Evolutionary conservation across 2,329 filamentous ascomycete genomes (phyloP).

Genomic region (Colletotrichum truncatum): DNA sequence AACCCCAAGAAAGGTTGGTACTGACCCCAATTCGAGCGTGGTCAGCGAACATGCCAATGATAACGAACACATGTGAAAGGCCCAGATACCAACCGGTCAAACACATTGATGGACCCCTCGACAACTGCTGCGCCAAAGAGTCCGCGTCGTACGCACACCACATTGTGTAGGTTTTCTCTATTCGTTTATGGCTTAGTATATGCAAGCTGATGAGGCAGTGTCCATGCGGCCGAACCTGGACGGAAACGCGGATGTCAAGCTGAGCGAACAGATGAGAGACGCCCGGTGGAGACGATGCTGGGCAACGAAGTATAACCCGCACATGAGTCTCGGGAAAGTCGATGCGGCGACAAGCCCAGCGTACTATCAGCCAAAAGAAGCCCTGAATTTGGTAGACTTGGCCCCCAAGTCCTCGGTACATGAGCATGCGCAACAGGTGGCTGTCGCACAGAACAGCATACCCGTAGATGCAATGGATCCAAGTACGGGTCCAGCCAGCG

Average conservation of each 20-base stretch:
- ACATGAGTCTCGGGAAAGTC: constrained; percentile 1
- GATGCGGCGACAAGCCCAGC: not conserved
- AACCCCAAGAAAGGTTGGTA: constrained; percentile 8
- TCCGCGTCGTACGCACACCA: constrained; percentile 4
- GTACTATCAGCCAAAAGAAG: not conserved
- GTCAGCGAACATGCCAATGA: no score
- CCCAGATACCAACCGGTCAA: not conserved
- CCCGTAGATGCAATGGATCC: not conserved
- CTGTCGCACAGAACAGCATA: not conserved
- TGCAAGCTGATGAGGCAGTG: constrained; percentile 4
- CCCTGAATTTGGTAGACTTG: not conserved
- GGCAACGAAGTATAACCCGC: constrained; percentile 12
- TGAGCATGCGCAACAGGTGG: not conserved
- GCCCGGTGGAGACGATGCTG: not conserved
- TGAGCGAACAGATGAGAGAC: constrained; percentile 18
- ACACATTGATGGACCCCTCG: not conserved
- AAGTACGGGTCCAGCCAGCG: not conserved
- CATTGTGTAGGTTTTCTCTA: not conserved
- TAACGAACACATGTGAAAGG: not conserved
- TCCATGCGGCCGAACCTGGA: constrained; percentile 19
- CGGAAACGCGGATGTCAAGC: constrained; percentile 19
- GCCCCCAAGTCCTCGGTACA: not conserved
- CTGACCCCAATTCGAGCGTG: not conserved
- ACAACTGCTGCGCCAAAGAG: not conserved
- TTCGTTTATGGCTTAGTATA: no score